A percentile compares a stretch with the other conserved stretches of the same genome.
Evolutionary conservation across 352 stramenopile genomes (phyloP).

Genomic region (Ophiocytium majus): DNA sequence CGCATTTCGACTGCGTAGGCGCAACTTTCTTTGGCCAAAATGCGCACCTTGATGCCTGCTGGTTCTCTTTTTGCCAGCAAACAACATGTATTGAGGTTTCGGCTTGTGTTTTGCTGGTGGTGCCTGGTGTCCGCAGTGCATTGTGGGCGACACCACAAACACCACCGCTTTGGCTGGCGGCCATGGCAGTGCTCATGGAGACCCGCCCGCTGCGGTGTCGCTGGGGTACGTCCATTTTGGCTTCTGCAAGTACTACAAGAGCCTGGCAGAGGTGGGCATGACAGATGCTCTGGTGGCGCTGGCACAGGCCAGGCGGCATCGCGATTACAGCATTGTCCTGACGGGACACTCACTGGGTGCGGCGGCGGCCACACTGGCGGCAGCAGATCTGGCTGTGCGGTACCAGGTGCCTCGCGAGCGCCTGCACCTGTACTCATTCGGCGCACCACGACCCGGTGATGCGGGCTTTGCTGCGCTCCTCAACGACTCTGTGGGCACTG

Average conservation of each 20-base stretch:
- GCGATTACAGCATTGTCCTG: slow-evolving; percentile 45
- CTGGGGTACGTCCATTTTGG: slow-evolving; percentile 46
- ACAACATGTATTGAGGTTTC: too few species aligned
- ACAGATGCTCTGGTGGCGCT: slow-evolving; percentile 24
- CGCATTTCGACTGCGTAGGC: too few species aligned
- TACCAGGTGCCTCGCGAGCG: slow-evolving; percentile 30
- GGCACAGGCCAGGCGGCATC: slow-evolving; percentile 25
- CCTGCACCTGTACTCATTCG: slow-evolving; percentile 51
- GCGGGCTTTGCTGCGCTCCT: slow-evolving; percentile 37
- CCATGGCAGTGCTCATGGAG: slow-evolving; percentile 3
- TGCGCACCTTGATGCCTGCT: too few species aligned
- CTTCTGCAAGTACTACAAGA: slow-evolving; percentile 55
- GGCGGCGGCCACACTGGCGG: slow-evolving; percentile 40
- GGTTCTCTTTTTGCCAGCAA: too few species aligned
- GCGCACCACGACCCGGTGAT: slow-evolving; percentile 45
- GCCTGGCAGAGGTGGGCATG: slow-evolving; percentile 34
- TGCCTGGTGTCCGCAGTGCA: not conserved
- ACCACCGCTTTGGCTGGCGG: not conserved
- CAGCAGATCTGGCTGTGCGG: slow-evolving; percentile 41
- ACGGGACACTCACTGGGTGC: slow-evolving; percentile 54
- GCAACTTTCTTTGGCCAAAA: not conserved
- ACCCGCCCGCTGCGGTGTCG: slow-evolving; percentile 23
- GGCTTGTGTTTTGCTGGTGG: not conserved
- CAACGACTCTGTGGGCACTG: slow-evolving; percentile 36
- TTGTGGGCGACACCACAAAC: not conserved